Evolutionary conservation across 257 asterid species (phyloP), one percentile per base, ranked within the genome.

Genomic region (Lycium barbarum): DNA sequence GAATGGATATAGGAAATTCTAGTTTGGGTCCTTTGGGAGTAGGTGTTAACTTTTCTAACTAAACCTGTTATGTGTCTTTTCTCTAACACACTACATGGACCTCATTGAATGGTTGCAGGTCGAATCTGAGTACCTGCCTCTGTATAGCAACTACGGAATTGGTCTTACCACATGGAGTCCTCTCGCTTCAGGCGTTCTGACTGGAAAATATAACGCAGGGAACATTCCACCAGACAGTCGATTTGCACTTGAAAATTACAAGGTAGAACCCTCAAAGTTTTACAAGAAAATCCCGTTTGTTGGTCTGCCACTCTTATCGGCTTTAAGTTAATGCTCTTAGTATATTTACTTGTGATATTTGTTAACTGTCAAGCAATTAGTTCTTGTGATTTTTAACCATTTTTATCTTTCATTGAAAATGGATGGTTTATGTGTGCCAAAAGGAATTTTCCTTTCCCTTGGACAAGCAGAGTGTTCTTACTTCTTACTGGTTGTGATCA

Each of bases 151-250:
- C 90, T 94, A 97, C 79, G 99, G 99, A 26, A 86, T 92, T 49
- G 99, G 98, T 83, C 98, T 97, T 84, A 94, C 99, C 45, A 97
- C 99, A 47, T 97, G 99, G 99, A 97, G 99, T 76, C 99, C 99
- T 2, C 97, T 97, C 57, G 99, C 98, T 2, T 97, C 99, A 71
- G 99, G 99, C 47, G 98, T 95, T 86, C 92, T 97, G 73, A 91
- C 98, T 2, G 99, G 99, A 78, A 97, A 97, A 86, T 97, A 97
- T 84, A 89, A 86, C 74, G 63, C 90, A 5, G 96, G 93, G 66
- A 84, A 88, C 62, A 88, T 94, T 88, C 99, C 99, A 78, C 81
- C 98, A 5, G 98, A 94, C 82, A 93, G 96, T 84, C 92, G 99
- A 76, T 97, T 97, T 84, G 94, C 98, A 66, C 87, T 97, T 94